These are phyloP conservation scores for Anaeromyces robustus DNA, from an alignment of 192 early-diverging fungal species.

Conservation along the genomic window DNA sequence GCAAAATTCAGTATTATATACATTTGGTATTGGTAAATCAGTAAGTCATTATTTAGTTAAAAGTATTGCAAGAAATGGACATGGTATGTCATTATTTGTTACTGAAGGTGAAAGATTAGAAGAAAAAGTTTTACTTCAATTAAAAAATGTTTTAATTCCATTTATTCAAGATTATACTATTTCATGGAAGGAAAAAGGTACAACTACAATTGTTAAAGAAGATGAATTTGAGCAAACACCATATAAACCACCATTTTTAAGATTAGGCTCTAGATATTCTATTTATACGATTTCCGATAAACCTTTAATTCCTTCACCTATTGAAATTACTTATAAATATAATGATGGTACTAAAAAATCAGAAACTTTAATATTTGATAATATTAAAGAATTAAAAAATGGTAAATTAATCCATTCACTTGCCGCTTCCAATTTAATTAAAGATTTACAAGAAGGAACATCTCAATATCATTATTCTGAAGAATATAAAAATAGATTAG, in stretches of 20 bases:
- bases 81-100: slow-evolving; percentile 26
- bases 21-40: slow-evolving; percentile 23
- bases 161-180: slow-evolving; percentile 25
- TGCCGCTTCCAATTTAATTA: slow-evolving; percentile 24
- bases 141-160: slow-evolving; percentile 24
- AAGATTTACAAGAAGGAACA: slow-evolving; percentile 23
- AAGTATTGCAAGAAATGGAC: slow-evolving; percentile 24
- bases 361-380: slow-evolving; percentile 1
- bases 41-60: slow-evolving; percentile 33
- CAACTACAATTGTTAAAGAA: neutral
- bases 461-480: neutral
- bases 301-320: slow-evolving; percentile 3
- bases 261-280: slow-evolving; percentile 13
- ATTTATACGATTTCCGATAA: slow-evolving; percentile 20
- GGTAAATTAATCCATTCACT: slow-evolving; percentile 17
- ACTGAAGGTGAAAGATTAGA: slow-evolving; percentile 26
- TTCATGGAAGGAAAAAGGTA: slow-evolving; percentile 6
- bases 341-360: slow-evolving; percentile 22
- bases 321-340: neutral
- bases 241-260: slow-evolving; percentile 12
- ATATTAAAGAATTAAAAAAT: neutral
- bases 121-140: slow-evolving; percentile 28
- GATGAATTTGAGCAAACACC: slow-evolving; percentile 21
- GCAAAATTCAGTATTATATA: slow-evolving; percentile 17
- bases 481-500: neutral